Evolutionary conservation across 495 filamentous ascomycete genomes (phyloP).

Genomic region (Friedmanniomyces endolithicus): DNA sequence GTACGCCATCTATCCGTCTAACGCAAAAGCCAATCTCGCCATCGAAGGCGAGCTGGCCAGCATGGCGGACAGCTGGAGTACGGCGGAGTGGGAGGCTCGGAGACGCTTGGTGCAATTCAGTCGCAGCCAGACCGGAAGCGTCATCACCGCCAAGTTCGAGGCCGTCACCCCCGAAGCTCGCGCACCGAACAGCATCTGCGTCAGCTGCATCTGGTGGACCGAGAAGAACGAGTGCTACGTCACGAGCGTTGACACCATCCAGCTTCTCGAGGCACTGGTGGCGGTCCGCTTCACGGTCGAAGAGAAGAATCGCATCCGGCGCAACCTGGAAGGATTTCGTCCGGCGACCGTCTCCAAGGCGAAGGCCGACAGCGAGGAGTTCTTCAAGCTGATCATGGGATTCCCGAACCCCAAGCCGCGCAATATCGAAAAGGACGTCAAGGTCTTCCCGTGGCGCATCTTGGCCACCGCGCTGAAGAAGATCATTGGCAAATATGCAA

Average conservation of each 20-base stretch:
- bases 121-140: slow-evolving; percentile 48
- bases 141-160: slow-evolving; percentile 30
- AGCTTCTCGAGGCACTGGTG: slow-evolving; percentile 77
- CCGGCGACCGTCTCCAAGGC: slow-evolving; percentile 85
- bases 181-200: slow-evolving; percentile 29
- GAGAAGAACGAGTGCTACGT: slow-evolving; percentile 81
- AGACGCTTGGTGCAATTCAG: slow-evolving; percentile 77
- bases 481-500: slow-evolving; percentile 94
- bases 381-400: slow-evolving; percentile 99
- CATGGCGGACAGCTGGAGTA: slow-evolving; percentile 70
- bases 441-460: slow-evolving; percentile 91
- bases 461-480: slow-evolving; percentile 76
- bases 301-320: slow-evolving; percentile 93
- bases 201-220: slow-evolving; percentile 62
- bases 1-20: slow-evolving; percentile 65
- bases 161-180: slow-evolving; percentile 29
- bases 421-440: slow-evolving; percentile 98
- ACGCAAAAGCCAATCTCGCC: slow-evolving; percentile 64
- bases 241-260: slow-evolving; percentile 94
- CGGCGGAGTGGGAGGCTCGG: slow-evolving; percentile 62
- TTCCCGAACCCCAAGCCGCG: slow-evolving; percentile 88
- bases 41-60: slow-evolving; percentile 69
- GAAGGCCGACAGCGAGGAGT: slow-evolving; percentile 81
- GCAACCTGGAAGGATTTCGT: slow-evolving; percentile 85
- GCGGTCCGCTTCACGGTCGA: slow-evolving; percentile 76